phyloP scores from a whole-genome alignment of 805 yeast genomes.

The Pichia nanzhaoensis region DNA sequence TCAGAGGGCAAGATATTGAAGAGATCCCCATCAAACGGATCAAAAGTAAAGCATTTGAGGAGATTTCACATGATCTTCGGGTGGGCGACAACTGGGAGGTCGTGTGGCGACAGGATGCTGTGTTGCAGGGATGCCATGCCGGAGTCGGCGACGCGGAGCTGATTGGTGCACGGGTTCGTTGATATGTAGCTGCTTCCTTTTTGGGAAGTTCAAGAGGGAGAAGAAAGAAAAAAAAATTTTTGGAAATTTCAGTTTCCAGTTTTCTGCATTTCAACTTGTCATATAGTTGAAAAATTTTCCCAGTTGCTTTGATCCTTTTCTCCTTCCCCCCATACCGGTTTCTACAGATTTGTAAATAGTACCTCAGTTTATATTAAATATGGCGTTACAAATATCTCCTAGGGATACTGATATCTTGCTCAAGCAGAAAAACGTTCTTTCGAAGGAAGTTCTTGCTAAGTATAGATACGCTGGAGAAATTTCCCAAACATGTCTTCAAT shows the following conservation, averaged over 20 bases:
- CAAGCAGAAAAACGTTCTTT: constrained; percentile 64
- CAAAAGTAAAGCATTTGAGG: constrained; percentile 6
- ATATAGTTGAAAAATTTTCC: neutral
- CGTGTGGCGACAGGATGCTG: constrained; percentile 1
- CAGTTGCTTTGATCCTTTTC: neutral
- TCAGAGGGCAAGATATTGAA: neutral
- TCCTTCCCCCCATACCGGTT: constrained; percentile 7
- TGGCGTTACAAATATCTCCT: constrained; percentile 73
- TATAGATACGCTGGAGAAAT: constrained; percentile 87
- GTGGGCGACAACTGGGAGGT: neutral
- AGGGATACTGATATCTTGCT: constrained; percentile 68
- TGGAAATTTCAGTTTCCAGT: neutral
- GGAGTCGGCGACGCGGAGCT: neutral
- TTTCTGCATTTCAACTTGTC: neutral
- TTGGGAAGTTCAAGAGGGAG: neutral
- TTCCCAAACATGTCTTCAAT: constrained; percentile 72
- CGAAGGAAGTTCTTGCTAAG: constrained; percentile 60
- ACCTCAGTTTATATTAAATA: constrained; percentile 21
- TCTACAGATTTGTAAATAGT: neutral
- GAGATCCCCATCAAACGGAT: constrained; percentile 6
- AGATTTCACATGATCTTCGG: neutral
- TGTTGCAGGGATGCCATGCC: neutral
- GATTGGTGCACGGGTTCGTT: constrained; percentile 10
- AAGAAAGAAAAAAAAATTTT: neutral
- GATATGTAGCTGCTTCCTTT: neutral